phyloP scores from a whole-genome alignment of 208 protist genomes.

The Acanthamoeba polyphaga region DNA sequence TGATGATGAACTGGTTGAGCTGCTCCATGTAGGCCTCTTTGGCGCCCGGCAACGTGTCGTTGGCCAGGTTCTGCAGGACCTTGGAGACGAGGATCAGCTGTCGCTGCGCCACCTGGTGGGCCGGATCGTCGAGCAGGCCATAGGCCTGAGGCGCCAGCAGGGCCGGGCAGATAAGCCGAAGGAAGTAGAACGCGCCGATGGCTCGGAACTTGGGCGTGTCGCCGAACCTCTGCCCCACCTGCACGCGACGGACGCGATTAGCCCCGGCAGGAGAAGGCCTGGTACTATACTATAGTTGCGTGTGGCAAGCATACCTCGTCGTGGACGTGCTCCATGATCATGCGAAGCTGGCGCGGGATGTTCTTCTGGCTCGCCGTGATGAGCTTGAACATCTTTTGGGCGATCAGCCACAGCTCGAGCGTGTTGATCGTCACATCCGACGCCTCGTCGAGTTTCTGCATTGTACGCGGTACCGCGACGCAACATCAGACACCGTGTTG shows the following conservation, averaged over 20 bases:
- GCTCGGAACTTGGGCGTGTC: not conserved
- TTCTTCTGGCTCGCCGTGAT: slow-evolving; percentile 8
- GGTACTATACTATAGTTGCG: too few relatives aligned
- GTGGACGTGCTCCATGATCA: slow-evolving; percentile 18
- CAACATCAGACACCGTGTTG: too few relatives aligned
- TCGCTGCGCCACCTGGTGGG: slow-evolving; percentile 56
- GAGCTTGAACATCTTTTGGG: slow-evolving; percentile 47
- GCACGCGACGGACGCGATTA: not conserved
- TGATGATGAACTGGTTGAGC: slow-evolving; percentile 56
- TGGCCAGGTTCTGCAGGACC: slow-evolving; percentile 72
- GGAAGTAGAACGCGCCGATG: slow-evolving; percentile 34
- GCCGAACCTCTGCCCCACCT: slow-evolving; percentile 1
- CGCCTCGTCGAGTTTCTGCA: slow-evolving; percentile 1
- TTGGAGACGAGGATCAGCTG: slow-evolving; percentile 65
- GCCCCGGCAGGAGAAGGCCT: not conserved
- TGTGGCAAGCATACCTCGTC: not conserved
- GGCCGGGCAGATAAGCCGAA: slow-evolving; percentile 11
- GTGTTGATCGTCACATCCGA: slow-evolving; percentile 39
- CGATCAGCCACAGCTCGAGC: slow-evolving; percentile 59
- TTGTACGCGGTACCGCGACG: too few relatives aligned
- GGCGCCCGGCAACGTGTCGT: slow-evolving; percentile 23
- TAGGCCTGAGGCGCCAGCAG: slow-evolving; percentile 45
- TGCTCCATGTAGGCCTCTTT: slow-evolving; percentile 68
- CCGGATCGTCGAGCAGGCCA: slow-evolving; percentile 19
- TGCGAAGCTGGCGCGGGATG: not conserved